A percentile compares a stretch with the other conserved stretches of the same genome.
Evolutionary conservation across 2,329 filamentous ascomycete species (phyloP).

Genomic region (Monosporascus sp.): DNA sequence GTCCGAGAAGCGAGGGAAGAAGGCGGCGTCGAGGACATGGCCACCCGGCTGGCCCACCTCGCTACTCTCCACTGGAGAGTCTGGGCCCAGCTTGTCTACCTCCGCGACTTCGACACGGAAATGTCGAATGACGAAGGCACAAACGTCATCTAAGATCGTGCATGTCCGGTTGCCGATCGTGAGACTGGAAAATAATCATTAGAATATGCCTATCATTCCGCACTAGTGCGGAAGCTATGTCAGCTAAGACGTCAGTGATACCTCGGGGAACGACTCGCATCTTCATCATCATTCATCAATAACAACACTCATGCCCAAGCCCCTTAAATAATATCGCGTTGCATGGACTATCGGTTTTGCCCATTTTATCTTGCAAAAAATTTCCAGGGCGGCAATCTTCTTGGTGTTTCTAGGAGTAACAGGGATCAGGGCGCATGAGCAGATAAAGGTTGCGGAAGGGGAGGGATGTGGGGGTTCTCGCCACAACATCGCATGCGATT

Average conservation of each 20-base stretch:
- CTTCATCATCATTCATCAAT: too few relatives aligned
- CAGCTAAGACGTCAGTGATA: too few relatives aligned
- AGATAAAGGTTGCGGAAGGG: too few relatives aligned
- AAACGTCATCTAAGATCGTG: not conserved
- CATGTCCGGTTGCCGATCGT: not conserved
- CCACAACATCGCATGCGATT: too few relatives aligned
- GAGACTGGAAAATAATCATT: too few relatives aligned
- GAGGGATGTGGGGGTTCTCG: too few relatives aligned
- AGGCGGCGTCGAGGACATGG: slow-evolving; percentile 59
- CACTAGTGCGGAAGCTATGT: too few relatives aligned
- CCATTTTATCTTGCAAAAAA: slow-evolving; percentile 4
- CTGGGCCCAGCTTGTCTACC: slow-evolving; percentile 73
- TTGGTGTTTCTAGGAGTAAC: slow-evolving; percentile 17
- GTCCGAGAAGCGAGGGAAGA: slow-evolving; percentile 44
- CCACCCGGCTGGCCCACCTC: slow-evolving; percentile 75
- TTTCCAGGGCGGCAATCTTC: slow-evolving; percentile 11
- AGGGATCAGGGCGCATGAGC: slow-evolving; percentile 2
- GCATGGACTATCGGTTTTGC: slow-evolving; percentile 6
- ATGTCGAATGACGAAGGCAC: slow-evolving; percentile 13
- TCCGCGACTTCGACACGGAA: slow-evolving; percentile 27
- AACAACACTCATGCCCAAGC: not conserved
- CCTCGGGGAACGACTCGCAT: too few relatives aligned
- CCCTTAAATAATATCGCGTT: slow-evolving; percentile 12
- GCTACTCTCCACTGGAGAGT: slow-evolving; percentile 85
- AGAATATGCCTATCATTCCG: too few relatives aligned